Evolutionary conservation across 1,284 basidiomycete species (phyloP), one percentile per base, ranked within the genome.

Genomic region (Puccinia polysora): DNA sequence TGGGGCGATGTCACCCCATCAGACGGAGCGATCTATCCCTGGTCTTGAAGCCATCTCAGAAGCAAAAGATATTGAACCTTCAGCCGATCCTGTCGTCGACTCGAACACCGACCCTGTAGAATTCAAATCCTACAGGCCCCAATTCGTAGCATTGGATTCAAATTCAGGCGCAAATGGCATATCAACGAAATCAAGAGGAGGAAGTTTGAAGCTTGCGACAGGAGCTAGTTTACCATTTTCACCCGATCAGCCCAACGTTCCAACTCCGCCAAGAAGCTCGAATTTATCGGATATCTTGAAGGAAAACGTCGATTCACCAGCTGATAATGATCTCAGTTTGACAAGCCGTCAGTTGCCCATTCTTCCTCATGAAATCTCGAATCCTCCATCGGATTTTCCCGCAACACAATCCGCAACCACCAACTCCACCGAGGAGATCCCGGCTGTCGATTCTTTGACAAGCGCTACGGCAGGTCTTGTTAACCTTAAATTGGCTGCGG

Each of bases 221-320:
- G 18, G 8, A 43, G 30, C 58, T 7, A 15, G 15, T 25, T 25
- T 30, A 4, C 40, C 36, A 25, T 40, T 2, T 20, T 15, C 34
- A 28, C 34, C 6, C 2, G 38, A 60, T 38, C 34, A 60, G 25
- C 58, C 58, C 15, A 18, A 43, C 30, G 8, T 60, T 20, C 58
- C 58, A n/a, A 45, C 40, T 12, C 58, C 58, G 25, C 58, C 58
- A n/a, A 60, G 4, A 30, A 30, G 30, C 40, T 30, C 58, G 14
- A 15, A n/a, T 28, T 25, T 60, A 12, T 60, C 58, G 8, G 58
- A 60, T 18, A 60, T 60, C 25, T 36, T 60, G 2, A 60, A 60
- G 40, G 58, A 60, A 25, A 60, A 60, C 25, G 58, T 60, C 8
- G 58, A 60, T 30, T 60, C 58, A 6, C 58, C 58, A 20, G 36